phyloP scores from a whole-genome alignment of 495 filamentous ascomycete species.

The Xylaria intraflava region DNA sequence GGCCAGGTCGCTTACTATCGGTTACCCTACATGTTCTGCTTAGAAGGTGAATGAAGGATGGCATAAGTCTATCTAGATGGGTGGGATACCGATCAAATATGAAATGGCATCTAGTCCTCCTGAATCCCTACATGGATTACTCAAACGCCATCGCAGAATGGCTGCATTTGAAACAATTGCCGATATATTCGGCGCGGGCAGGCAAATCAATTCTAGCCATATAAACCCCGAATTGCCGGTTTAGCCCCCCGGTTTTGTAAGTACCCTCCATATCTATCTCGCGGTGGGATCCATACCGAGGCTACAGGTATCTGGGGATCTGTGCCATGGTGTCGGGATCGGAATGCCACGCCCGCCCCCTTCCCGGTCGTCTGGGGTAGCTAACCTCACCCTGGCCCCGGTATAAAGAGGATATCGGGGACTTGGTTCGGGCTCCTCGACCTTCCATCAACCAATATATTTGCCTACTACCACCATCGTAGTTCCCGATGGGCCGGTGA shows the following conservation, averaged over 20 bases:
- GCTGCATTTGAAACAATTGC: constrained; percentile 1
- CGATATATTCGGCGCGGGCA: not conserved
- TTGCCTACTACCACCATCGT: not conserved
- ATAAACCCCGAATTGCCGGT: too few relatives aligned
- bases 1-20: not conserved
- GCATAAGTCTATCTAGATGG: not conserved
- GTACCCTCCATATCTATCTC: not conserved
- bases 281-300: not conserved
- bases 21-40: not conserved
- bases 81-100: not conserved
- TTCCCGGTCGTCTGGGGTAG: not conserved
- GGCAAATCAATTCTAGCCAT: too few relatives aligned
- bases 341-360: constrained; percentile 9
- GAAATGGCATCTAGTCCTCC: not conserved
- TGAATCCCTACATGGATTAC: not conserved
- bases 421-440: not conserved
- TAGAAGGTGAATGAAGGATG: not conserved
- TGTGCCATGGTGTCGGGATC: not conserved
- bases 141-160: not conserved
- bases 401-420: not conserved
- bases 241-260: too few relatives aligned
- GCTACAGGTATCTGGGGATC: not conserved
- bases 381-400: not conserved
- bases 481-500: not conserved
- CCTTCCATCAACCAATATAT: not conserved